Evolutionary conservation across 495 filamentous ascomycete species (phyloP), one percentile per base, ranked within the genome.

Genomic region (Penicillium turbatum): DNA sequence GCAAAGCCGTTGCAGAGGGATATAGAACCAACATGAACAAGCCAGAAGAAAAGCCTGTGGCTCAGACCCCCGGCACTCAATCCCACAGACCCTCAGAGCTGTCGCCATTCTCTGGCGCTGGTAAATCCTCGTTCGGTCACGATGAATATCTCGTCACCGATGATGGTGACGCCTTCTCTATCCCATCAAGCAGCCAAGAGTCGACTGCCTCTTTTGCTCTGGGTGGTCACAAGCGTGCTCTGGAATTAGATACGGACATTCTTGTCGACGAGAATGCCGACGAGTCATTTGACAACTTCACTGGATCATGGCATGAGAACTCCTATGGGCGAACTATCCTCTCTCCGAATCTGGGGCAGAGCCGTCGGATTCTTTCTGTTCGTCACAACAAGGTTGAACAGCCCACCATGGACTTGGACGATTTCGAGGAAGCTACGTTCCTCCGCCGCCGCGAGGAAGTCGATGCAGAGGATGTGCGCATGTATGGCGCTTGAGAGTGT

Each of bases 1-100:
- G 92, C 54, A 96, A 97, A 70, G 85, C 86, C 9, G 84, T 97
- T 3, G 87, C 89, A 0, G 90, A 96, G 53, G 92, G 92, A 47
- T 95, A 96, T 75, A 95, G 92, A 72, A 92, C 88, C 11, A 62
- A 74, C 51, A 55, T 53, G 52, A 55, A 54, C 26, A 59, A 67
- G 61, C 48, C 63, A 45, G 16, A 65, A 52, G 54, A 68, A 51
- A 56, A 72, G 59, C 36, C 50, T 61, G 55, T 37, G 13, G 56
- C 59, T 34, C 53, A 59, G 53, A 53, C 49, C 24, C 32, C 53
- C 11, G 36, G 17, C 27, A 47, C 55, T 44, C 51, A 65, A 16
- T 30, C 43, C 42, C 36, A 53, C 59, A 45, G 48, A 64, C 54
- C 47, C 51, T 49, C 77, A 9, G 88, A 89, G 59, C 72, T 93